Base-by-base conservation (phyloP, 202 grass and related monocot genomes). In the Digitaria exilis region DNA sequence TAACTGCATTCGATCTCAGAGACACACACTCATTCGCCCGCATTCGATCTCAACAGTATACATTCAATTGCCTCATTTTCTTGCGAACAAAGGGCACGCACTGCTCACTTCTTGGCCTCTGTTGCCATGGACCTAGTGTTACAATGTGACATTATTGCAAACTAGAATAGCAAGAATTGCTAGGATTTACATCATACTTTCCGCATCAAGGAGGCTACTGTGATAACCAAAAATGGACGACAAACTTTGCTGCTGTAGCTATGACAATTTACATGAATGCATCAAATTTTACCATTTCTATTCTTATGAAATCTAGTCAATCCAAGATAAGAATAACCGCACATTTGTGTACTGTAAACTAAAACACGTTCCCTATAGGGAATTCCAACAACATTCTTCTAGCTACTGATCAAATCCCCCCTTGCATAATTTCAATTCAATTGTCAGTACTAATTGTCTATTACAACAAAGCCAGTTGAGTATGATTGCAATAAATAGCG, bases 231-330 rank as follows among this genome's bases (percentile, higher is more conserved):
- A 59, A 77, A 61, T 31, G 13, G 19, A n/a, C 65, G 44, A 18
- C 49, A 3, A 3, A 51, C 59, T 65, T 65, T 66, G 60, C 32
- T 51, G 3, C 13, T 65, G 44, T 65, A 52, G 5, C 21, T 37
- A 37, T 51, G 65, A 66, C 14, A 9, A 79, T 79, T 19, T 29
- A 65, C 11, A 78, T 26, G 73, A 60, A 61, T 77, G 39, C 55
- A 45, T 77, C 22, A 26, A 62, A 62, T 62, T 62, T 19, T 21
- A 62, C 25, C 75, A 48, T 66, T 52, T 50, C 8, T 18, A 7
- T 26, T 78, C 21, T 35, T 7, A 65, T 49, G 31, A 37, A 65
- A 79, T 7, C 29, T 79, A 49, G 11, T 49, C 26, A n/a, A n/a
- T 64, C 41, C 9, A 4, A 48, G 25, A 48, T 57, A 78, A 49